These are phyloP conservation scores for Triticum turgidum DNA, from an alignment of 176 grass and related monocot species.

Conservation along the genomic window DNA sequence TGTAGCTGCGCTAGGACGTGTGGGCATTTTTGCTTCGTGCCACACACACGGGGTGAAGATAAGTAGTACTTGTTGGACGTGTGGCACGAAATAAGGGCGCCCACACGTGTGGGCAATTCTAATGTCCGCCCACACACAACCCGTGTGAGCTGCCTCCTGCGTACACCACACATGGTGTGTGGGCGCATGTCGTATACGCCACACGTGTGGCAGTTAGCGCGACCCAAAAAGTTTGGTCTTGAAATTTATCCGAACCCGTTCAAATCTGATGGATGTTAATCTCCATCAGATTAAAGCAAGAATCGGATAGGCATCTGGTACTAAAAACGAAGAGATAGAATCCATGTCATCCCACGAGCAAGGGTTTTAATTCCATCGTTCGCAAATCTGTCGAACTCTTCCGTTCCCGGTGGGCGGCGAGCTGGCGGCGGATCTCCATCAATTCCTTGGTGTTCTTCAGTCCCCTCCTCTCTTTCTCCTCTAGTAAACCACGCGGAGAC, in stretches of 20 bases:
- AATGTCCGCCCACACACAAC: too few relatives aligned
- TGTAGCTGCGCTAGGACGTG: too few relatives aligned
- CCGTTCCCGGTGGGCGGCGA: neutral
- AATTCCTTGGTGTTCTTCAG: neutral
- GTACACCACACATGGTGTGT: too few relatives aligned
- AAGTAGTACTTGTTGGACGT: too few relatives aligned
- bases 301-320: neutral
- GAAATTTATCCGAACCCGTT: neutral
- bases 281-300: neutral
- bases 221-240: neutral
- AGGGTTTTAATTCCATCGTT: neutral
- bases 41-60: too few relatives aligned
- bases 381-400: neutral
- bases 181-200: too few relatives aligned
- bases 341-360: neutral
- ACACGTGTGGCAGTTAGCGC: too few relatives aligned
- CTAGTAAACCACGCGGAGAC: neutral
- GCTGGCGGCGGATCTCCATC: neutral
- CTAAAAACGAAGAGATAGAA: neutral
- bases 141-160: too few relatives aligned
- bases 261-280: neutral
- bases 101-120: too few relatives aligned
- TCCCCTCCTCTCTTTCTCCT: neutral
- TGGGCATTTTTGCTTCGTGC: too few relatives aligned
- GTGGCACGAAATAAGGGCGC: too few relatives aligned